Percentiles rank a stretch among this genome's conserved stretches.
These are phyloP conservation scores for Carex arenaria DNA, from an alignment of 202 grass and related monocot genomes.

Conservation along the genomic window DNA sequence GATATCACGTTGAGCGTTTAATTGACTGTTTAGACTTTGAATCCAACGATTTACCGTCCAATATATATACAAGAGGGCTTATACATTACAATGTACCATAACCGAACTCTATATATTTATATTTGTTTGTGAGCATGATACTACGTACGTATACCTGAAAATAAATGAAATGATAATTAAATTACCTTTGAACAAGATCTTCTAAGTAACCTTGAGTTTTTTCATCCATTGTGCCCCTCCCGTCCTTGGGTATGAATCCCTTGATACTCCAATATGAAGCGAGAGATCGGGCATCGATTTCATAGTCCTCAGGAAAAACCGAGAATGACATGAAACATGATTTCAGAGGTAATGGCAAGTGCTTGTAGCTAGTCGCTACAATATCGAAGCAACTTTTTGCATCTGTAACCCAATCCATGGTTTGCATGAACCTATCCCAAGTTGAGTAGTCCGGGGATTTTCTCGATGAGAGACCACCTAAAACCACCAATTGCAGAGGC, in stretches of 20 bases:
- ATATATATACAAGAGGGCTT: too few species aligned
- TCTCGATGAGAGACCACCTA: not conserved
- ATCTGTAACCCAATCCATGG: not conserved
- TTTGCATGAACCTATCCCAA: not conserved
- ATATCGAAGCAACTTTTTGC: not conserved
- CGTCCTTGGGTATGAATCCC: constrained; percentile 15
- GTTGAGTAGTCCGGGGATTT: not conserved
- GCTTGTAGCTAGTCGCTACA: constrained; percentile 20
- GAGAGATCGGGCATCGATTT: constrained; percentile 5
- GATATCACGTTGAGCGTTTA: too few species aligned
- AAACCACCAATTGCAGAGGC: constrained; percentile 16
- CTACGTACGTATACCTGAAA: not conserved
- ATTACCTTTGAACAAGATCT: constrained; percentile 27
- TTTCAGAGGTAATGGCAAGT: constrained; percentile 39
- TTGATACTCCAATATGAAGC: constrained; percentile 40
- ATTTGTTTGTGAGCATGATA: not conserved
- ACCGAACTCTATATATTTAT: too few species aligned
- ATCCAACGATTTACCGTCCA: too few species aligned
- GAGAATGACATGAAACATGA: constrained; percentile 44
- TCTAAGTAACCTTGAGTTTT: constrained; percentile 27
- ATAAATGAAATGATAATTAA: not conserved
- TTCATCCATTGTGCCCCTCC: constrained; percentile 14
- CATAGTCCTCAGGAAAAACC: constrained; percentile 12
- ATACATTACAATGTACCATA: too few species aligned
- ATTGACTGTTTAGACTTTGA: too few species aligned